A percentile compares a stretch with the other conserved stretches of the same genome.
Evolutionary conservation across 169 alveolate genomes (phyloP).

Genomic region (Plasmodium sp.): DNA sequence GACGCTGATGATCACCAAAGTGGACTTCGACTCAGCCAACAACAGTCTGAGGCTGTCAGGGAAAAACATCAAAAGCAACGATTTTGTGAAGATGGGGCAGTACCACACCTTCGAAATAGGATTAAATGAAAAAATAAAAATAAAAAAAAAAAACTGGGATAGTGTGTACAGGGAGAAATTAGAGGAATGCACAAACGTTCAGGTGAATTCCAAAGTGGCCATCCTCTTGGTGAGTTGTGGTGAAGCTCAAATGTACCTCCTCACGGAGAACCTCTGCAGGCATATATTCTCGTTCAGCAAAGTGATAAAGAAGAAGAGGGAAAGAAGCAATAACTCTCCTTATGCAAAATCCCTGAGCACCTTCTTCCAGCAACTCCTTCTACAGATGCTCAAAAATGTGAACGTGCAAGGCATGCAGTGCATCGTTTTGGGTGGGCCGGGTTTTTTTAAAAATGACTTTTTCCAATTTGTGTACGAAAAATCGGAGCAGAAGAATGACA

Average conservation of each 20-base stretch:
- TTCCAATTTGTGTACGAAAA: conserved; percentile 14
- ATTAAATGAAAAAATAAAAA: conserved; percentile 76
- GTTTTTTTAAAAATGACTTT: conserved; percentile 65
- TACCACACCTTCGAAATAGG: conserved; percentile 83
- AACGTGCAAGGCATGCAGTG: conserved; percentile 33
- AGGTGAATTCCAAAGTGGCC: conserved; percentile 5
- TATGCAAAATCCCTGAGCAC: conserved; percentile 18
- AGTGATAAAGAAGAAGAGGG: conserved; percentile 30
- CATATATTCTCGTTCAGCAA: conserved; percentile 9
- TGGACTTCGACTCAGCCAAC: conserved; percentile 78
- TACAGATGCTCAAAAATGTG: background rate
- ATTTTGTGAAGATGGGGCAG: conserved; percentile 80
- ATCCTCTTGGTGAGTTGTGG: conserved; percentile 44
- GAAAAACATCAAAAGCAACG: conserved; percentile 73
- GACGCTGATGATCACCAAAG: conserved; percentile 19
- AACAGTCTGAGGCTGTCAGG: conserved; percentile 82
- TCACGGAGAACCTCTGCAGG: conserved; percentile 18
- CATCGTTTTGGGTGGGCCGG: conserved; percentile 51
- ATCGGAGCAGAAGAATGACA: conserved; percentile 30
- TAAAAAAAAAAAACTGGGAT: conserved; percentile 76
- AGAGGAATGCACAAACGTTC: conserved; percentile 70
- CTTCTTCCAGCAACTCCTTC: conserved; percentile 3
- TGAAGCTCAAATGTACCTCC: conserved; percentile 42
- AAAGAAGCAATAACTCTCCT: conserved; percentile 5
- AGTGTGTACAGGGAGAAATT: background rate